Evolutionary conservation across 768 basidiomycete genomes (phyloP).

Genomic region (Rhodosporidiobolus sp.): DNA sequence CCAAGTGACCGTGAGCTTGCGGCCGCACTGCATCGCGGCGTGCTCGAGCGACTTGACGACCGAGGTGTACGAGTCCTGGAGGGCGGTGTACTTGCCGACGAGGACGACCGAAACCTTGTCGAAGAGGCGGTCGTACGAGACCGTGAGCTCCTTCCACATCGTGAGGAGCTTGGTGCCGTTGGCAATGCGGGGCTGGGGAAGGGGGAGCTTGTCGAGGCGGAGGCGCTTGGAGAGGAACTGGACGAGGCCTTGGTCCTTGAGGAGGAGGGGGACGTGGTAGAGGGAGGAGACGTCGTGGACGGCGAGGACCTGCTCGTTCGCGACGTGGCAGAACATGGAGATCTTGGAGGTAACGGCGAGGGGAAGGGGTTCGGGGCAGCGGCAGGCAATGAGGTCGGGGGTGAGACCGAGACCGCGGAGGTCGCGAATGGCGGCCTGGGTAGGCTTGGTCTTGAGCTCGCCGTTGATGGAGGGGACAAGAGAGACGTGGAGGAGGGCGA

Average conservation of each 20-base stretch:
- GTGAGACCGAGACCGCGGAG: constrained; percentile 85
- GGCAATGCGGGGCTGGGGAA: constrained; percentile 59
- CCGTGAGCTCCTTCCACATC: constrained; percentile 79
- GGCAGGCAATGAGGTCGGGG: constrained; percentile 93
- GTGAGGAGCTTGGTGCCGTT: constrained; percentile 65
- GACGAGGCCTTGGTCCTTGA: constrained; percentile 88
- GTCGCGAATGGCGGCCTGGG: constrained; percentile 93
- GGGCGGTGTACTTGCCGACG: constrained; percentile 94
- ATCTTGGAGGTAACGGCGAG: constrained; percentile 89
- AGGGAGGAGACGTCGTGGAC: constrained; percentile 95
- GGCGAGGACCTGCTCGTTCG: constrained; percentile 77
- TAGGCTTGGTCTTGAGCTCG: constrained; percentile 98
- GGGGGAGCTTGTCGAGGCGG: constrained; percentile 60
- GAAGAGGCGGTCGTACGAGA: constrained; percentile 81
- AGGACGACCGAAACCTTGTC: constrained; percentile 84
- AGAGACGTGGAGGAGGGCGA: constrained; percentile 93
- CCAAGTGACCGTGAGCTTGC: constrained; percentile 83
- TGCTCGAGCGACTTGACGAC: constrained; percentile 96
- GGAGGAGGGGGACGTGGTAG: constrained; percentile 90
- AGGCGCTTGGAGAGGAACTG: constrained; percentile 76
- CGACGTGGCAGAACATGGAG: constrained; percentile 98
- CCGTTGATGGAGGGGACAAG: constrained; percentile 98
- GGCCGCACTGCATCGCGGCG: constrained; percentile 84
- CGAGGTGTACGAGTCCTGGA: constrained; percentile 98
- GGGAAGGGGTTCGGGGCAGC: constrained; percentile 76